phyloP scores from a whole-genome alignment of 148 eudicot species.

The Rhododendron williamsianum region DNA sequence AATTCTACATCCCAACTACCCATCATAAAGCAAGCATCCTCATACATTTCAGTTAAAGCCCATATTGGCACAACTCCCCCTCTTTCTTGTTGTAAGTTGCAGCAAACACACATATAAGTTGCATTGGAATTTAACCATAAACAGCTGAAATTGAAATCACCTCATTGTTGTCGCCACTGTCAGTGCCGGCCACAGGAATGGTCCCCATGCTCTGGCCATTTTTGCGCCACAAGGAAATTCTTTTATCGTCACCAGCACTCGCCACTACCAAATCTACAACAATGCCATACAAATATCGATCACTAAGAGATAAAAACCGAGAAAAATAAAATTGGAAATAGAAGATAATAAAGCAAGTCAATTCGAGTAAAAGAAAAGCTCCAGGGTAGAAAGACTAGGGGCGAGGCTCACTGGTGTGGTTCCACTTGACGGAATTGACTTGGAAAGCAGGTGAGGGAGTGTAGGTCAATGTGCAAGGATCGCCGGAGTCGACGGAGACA shows the following conservation, averaged over 20 bases:
- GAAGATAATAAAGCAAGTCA: not conserved
- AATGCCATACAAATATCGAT: not conserved
- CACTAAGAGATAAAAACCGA: not conserved
- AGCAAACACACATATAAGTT: not conserved
- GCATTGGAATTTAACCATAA: not conserved
- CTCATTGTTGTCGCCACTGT: conserved; percentile 66
- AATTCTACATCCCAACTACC: not conserved
- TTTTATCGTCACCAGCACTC: conserved; percentile 88
- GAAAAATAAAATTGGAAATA: not conserved
- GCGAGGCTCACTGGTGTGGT: conserved; percentile 65
- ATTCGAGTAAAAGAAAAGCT: conserved; percentile 1
- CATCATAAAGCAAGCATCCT: not conserved
- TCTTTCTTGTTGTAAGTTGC: not conserved
- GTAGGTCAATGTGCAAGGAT: conserved; percentile 68
- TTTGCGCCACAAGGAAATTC: conserved; percentile 72
- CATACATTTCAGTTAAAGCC: not conserved
- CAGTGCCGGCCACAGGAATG: conserved; percentile 50
- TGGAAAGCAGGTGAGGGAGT: conserved; percentile 63
- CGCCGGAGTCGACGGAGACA: conserved; percentile 62
- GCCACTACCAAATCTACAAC: conserved; percentile 91
- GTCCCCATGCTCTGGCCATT: conserved; percentile 81
- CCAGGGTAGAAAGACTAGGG: not conserved
- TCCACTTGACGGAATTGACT: conserved; percentile 85
- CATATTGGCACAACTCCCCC: not conserved
- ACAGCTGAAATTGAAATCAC: conserved; percentile 22